Conservation (phyloP, 2,329 filamentous ascomycete species). For the Penicillium italicum region DNA sequence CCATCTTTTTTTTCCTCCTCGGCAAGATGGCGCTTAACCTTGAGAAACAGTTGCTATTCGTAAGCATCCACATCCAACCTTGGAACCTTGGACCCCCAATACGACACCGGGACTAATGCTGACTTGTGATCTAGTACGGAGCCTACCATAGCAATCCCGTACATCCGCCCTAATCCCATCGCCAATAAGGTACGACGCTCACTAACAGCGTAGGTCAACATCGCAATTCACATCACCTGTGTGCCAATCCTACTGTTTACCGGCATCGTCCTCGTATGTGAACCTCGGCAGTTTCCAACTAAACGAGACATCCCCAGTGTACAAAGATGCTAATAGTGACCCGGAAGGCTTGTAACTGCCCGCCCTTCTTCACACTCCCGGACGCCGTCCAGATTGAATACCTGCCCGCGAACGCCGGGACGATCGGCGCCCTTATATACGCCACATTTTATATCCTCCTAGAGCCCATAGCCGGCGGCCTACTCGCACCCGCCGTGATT, state of each 20-base stretch:
- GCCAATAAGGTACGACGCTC: conserved; percentile 19
- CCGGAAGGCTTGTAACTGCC: conserved; percentile 54
- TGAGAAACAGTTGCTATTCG: conserved; percentile 64
- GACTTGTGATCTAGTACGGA: conserved; percentile 53
- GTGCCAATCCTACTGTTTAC: conserved; percentile 61
- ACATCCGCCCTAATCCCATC: conserved; percentile 23
- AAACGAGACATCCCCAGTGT: background rate
- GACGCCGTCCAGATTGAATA: conserved; percentile 53
- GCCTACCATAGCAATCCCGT: conserved; percentile 64
- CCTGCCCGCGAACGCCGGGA: conserved; percentile 59
- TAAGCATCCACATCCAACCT: conserved; percentile 40
- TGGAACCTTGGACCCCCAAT: conserved; percentile 8
- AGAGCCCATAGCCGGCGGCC: conserved; percentile 83
- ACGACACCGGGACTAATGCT: conserved; percentile 6
- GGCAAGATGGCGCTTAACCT: conserved; percentile 53
- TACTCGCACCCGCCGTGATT: conserved; percentile 72
- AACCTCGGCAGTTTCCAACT: background rate
- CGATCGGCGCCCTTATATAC: conserved; percentile 60
- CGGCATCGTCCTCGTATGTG: conserved; percentile 56
- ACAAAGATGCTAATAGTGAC: background rate
- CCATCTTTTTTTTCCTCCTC: background rate
- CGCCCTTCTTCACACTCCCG: conserved; percentile 52
- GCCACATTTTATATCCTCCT: conserved; percentile 81
- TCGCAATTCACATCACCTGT: conserved; percentile 61
- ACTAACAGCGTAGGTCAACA: conserved; percentile 52